A percentile compares a stretch with the other conserved stretches of the same genome.
phyloP scores from a whole-genome alignment of 2,329 filamentous ascomycete species.

The Aspergillus fumigatiaffinis region DNA sequence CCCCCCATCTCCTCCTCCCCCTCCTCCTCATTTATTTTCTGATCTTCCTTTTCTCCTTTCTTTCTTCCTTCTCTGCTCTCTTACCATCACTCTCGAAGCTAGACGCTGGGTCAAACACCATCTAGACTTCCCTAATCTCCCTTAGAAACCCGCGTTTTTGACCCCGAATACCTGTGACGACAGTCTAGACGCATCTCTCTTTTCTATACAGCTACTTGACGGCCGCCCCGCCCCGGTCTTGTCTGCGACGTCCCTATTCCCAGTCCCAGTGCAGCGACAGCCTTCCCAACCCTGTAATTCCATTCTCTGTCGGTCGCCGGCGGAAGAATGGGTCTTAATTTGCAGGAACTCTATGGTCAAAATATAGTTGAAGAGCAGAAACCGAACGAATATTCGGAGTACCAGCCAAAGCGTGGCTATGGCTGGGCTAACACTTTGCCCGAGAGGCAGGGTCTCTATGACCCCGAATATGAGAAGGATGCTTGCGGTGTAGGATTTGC shows the following conservation, averaged over 20 bases:
- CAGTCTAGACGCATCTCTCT: conserved; percentile 11
- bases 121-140: conserved; percentile 8
- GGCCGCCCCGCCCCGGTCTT: conserved; percentile 15
- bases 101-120: conserved; percentile 20
- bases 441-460: conserved; percentile 97
- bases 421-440: conserved; percentile 94
- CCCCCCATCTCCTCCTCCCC: conserved; percentile 17
- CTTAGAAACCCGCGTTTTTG: conserved; percentile 18
- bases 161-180: conserved; percentile 23
- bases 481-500: conserved; percentile 98
- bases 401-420: conserved; percentile 62
- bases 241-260: conserved; percentile 17
- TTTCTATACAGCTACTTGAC: conserved; percentile 11
- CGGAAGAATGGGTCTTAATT: conserved; percentile 50
- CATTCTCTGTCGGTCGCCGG: conserved; percentile 40
- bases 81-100: conserved; percentile 6
- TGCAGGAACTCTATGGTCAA: conserved; percentile 47
- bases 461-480: conserved; percentile 96
- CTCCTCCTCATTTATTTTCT: conserved; percentile 14
- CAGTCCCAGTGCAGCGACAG: conserved; percentile 4
- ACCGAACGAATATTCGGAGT: conserved; percentile 49
- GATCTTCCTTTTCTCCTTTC: conserved; percentile 9
- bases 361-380: conserved; percentile 42
- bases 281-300: conserved; percentile 18
- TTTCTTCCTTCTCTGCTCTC: conserved; percentile 6